Percentiles rank a stretch among this genome's conserved stretches.
phyloP scores from a whole-genome alignment of 768 basidiomycete species.

The Phallus indusiatus region DNA sequence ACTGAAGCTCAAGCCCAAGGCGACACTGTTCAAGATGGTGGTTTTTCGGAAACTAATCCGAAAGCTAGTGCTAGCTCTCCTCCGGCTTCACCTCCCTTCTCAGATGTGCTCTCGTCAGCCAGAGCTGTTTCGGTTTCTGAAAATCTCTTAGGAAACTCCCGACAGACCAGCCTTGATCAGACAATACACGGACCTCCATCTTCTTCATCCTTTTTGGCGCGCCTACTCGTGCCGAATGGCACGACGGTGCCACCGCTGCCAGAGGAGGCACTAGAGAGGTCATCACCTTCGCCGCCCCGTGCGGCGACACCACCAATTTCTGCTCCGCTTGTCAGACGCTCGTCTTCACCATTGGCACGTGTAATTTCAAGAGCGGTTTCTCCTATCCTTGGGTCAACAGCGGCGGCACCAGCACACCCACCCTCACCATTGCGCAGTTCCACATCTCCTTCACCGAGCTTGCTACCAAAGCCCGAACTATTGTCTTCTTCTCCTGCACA shows the following conservation, averaged over 20 bases:
- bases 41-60: conserved; percentile 23
- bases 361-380: neutral
- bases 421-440: neutral
- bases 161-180: conserved; percentile 53
- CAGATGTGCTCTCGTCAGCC: conserved; percentile 67
- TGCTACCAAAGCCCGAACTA: neutral
- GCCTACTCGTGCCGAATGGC: conserved; percentile 59
- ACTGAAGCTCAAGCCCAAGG: neutral
- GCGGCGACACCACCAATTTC: conserved; percentile 21
- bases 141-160: conserved; percentile 53
- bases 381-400: neutral
- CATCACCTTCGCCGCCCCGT: neutral
- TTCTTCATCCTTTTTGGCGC: conserved; percentile 64
- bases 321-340: neutral
- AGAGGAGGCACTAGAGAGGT: neutral
- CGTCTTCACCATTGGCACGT: neutral
- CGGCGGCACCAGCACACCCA: neutral
- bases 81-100: conserved; percentile 53
- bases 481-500: neutral
- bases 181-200: conserved; percentile 41
- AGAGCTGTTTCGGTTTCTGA: conserved; percentile 55
- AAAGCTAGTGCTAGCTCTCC: conserved; percentile 25
- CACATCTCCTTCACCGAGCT: neutral
- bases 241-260: neutral
- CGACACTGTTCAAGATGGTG: neutral